Base-by-base conservation (phyloP, 352 stramenopile genomes). In the Globisporangium barbulae region DNA sequence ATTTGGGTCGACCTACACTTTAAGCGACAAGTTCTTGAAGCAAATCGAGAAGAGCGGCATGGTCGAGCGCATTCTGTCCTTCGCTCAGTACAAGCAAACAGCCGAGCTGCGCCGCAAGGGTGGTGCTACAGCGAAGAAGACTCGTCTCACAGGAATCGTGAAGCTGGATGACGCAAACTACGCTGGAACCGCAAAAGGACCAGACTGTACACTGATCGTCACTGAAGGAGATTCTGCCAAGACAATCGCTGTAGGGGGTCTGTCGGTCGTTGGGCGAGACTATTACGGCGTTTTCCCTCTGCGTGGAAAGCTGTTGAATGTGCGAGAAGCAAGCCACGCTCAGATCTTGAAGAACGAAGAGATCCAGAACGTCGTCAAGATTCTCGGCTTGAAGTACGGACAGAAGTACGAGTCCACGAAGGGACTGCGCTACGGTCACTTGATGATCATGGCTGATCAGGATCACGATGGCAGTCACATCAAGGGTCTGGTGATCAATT, bases 401-500 rank as follows among this genome's bases (percentile, higher is more conserved):
- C 91, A 98, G 48, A 91, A 79, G 58, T 99, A 99, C 73, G 79
- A 95, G 25, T 96, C 85, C 2, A 87, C 89, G 19, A 92, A 93
- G 66, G 74, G 85, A 8, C 67, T 93, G 59, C 94, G 97, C 6
- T 99, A 99, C 71, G 97, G 97, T 1, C 91, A 98, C 61, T 75
- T 99, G 33, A 99, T 99, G 95, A 97, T 99, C 63, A 99, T 99
- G 97, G 94, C 97, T 53, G 97, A 99, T 93, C 97, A 99, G 71
- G 97, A 99, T 88, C 88, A 98, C 65, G 96, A 99, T 82, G 97
- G 97, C n/a, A 98, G 86, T 33, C 97, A 99, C 72, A 99, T 99
- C 75, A 99, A 99, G 78, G 97, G 97, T 30, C 81, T 99, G 2
- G 87, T 99, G 59, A 98, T 99, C 49, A 99, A 99, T 77, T 97